Evolutionary conservation across 2,329 filamentous ascomycete species (phyloP), one percentile per base, ranked within the genome.

Genomic region (Trichoderma sp.): DNA sequence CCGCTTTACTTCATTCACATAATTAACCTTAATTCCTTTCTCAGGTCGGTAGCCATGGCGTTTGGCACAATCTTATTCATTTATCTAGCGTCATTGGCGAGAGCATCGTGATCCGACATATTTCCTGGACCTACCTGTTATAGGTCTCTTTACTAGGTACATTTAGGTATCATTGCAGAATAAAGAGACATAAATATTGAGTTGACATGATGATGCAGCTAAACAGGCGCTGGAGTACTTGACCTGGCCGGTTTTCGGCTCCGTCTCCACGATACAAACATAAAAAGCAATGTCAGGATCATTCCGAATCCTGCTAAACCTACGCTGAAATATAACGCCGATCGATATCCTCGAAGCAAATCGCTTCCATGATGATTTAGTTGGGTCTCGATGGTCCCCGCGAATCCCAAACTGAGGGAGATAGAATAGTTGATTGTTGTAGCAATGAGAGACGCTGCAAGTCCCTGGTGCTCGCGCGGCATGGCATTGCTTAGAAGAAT

Each of bases 341-440:
- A 60, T 73, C 78, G 71, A 76, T 73, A 12, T 78, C 79, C 69
- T 28, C 69, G 18, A n/a, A 71, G 34, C 72, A 74, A 71, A n/a
- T 71, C 62, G 6, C 75, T 73, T 30, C 78, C 79, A 7, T 82
- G 62, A 12, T 80, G 80, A 32, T 81, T 70, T 3, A 70, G 57
- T 14, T 70, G 67, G 12, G 58, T 62, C 39, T 70, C 57, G 6
- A 91, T 85, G 0, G 88, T 90, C 0, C 88, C 89, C 0, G 89
- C 89, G 51, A 92, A 84, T 0, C 89, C 90, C 0, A 92, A 80
- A 0, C 87, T 88, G 14, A 91, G 79, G 1, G 87, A 88, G 51
- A 91, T 90, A 72, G 84, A 85, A 76, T 91, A 92, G 78, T 92
- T 91, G 73, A 91, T 86, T 47, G 89, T 81, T 0, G 89, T 90